Conservation (phyloP, 495 filamentous ascomycete genomes). For the Penicillium psychrofluorescens region DNA sequence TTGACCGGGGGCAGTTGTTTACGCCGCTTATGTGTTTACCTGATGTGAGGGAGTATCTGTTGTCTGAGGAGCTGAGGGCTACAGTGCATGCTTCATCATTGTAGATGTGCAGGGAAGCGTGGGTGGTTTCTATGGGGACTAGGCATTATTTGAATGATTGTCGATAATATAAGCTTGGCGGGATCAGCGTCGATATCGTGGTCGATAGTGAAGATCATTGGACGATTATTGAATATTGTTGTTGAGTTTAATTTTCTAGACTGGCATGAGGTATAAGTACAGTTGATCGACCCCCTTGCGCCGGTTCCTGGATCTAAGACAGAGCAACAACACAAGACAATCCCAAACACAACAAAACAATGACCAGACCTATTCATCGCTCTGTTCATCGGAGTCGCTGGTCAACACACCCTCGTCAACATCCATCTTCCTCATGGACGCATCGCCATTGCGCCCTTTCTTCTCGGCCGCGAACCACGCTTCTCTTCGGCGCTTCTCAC, state of each 20-base stretch:
- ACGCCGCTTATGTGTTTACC: constrained; percentile 34
- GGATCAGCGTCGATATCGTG: not conserved
- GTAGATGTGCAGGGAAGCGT: not conserved
- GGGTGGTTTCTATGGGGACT: not conserved
- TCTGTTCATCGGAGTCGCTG: constrained; percentile 34
- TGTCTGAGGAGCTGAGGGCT: constrained; percentile 28
- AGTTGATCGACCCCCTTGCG: not conserved
- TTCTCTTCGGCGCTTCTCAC: constrained; percentile 28
- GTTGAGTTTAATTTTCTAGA: no score
- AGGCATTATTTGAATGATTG: no score
- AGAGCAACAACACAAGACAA: not conserved
- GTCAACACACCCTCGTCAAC: constrained; percentile 26
- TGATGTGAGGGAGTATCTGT: constrained; percentile 35
- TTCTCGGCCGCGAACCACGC: constrained; percentile 42
- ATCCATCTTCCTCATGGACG: constrained; percentile 28
- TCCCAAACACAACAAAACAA: not conserved
- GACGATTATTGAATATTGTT: no score
- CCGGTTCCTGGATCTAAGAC: not conserved
- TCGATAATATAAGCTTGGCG: not conserved
- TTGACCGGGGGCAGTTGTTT: constrained; percentile 31
- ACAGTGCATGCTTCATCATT: constrained; percentile 2
- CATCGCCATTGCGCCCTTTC: constrained; percentile 38
- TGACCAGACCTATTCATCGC: constrained; percentile 19
- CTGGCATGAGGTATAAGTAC: no score
- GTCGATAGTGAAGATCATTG: not conserved